Evolutionary conservation across 1,284 basidiomycete genomes (phyloP).

Genomic region (Marasmius oreades): DNA sequence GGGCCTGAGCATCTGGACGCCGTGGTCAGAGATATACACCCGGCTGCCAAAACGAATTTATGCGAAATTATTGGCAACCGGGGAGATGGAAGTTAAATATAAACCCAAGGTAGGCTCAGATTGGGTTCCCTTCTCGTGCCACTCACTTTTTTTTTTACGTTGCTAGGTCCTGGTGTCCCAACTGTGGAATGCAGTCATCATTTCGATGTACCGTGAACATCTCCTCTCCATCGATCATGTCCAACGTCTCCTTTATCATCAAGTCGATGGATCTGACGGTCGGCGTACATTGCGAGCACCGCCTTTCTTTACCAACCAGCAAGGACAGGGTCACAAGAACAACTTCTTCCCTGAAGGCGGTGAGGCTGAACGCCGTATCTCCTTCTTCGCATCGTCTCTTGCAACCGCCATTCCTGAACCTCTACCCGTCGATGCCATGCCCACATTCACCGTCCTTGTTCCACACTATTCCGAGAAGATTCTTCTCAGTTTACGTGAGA

Average conservation of each 20-base stretch:
- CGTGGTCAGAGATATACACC: slow-evolving; percentile 95
- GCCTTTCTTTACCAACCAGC: slow-evolving; percentile 93
- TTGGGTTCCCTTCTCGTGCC: not conserved
- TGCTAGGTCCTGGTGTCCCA: slow-evolving; percentile 86
- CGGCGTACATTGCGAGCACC: slow-evolving; percentile 89
- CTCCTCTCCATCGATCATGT: slow-evolving; percentile 94
- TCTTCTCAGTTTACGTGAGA: slow-evolving; percentile 88
- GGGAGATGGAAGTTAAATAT: slow-evolving; percentile 96
- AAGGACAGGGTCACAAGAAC: slow-evolving; percentile 64
- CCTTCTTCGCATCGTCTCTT: slow-evolving; percentile 94
- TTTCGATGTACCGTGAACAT: slow-evolving; percentile 98
- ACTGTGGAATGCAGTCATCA: slow-evolving; percentile 97
- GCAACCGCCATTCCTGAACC: slow-evolving; percentile 92
- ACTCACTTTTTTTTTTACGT: not conserved
- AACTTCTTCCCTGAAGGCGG: slow-evolving; percentile 93
- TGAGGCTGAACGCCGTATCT: slow-evolving; percentile 93
- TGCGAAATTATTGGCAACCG: slow-evolving; percentile 89
- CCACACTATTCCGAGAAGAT: slow-evolving; percentile 99
- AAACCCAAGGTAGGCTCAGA: slow-evolving; percentile 77
- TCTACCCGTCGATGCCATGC: slow-evolving; percentile 93
- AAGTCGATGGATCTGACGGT: slow-evolving; percentile 84
- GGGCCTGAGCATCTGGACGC: slow-evolving; percentile 95
- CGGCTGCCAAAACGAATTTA: slow-evolving; percentile 94
- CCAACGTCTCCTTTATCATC: slow-evolving; percentile 91
- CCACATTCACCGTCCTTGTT: slow-evolving; percentile 93